Evolutionary conservation across 1,284 basidiomycete species (phyloP), one percentile per base, ranked within the genome.

Genomic region (Pseudozyma flocculosa): DNA sequence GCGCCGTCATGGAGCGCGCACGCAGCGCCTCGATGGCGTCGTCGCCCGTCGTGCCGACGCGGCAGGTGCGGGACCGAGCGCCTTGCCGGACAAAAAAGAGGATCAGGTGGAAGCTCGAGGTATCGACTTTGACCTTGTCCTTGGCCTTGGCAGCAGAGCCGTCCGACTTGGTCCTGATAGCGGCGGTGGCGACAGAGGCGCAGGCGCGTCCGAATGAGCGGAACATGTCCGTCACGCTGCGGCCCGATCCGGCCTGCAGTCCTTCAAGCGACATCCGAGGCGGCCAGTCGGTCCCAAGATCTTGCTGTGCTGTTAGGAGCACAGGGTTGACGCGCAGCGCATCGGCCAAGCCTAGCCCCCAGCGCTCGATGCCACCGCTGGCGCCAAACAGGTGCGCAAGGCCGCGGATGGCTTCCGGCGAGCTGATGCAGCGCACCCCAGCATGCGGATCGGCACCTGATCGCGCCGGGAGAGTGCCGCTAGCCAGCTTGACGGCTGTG

Each of bases 1-100:
- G 48, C 34, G 54, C 52, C 2, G 49, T 46, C 14, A 62, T 23
- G 15, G 60, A 51, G 23, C 58, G 38, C 11, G 37, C n/a, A 1
- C 1, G n/a, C 8, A 23, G 32, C 19, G 39, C 36, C 13, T 29
- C 11, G 18, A 37, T 21, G 9, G 14, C 29, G 26, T 8, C 32
- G 4, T 11, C 15, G 37, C 11, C 15, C 1, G 0, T 21, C 3
- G 36, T 5, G 2, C 19, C 15, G 10, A 54, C 30, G 3, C 40
- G 37, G 5, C 54, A 38, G 15, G 32, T 34, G 32, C 32, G 32
- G 14, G 7, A 34, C 11, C 9, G 8, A 4, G 7, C 10, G 8
- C 32, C 32, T 17, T 34, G 32, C 4, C 32, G 32, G 32, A 34
- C 15, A 17, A 34, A 34, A 13, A 14, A 34, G 11, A 34, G 32